These are phyloP conservation scores for Angomonas deanei DNA, from an alignment of 208 protist species.

Conservation along the genomic window DNA sequence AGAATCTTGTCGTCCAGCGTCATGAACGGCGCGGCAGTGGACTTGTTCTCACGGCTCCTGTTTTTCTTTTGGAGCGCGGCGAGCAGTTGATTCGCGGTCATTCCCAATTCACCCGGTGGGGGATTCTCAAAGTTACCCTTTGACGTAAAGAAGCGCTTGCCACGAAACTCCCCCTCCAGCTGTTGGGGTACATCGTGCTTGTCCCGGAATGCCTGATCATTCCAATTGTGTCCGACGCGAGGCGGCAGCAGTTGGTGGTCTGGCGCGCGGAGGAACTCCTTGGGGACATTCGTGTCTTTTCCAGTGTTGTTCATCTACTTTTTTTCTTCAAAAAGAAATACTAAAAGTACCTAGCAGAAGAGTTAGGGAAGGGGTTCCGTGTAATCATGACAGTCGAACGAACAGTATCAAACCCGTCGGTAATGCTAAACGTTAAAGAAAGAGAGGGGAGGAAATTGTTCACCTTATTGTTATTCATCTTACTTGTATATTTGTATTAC, in stretches of 20 bases:
- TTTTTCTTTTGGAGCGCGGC: conserved; percentile 31
- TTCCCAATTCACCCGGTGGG: conserved; percentile 32
- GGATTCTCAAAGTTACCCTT: conserved; percentile 40
- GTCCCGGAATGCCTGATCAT: conserved; percentile 76
- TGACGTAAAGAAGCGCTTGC: conserved; percentile 50
- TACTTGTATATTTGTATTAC: not conserved
- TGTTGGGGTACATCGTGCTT: conserved; percentile 80
- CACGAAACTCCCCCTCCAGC: conserved; percentile 76
- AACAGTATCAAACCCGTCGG: not conserved
- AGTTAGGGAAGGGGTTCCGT: not conserved
- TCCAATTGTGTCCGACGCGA: conserved; percentile 87
- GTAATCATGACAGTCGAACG: no score
- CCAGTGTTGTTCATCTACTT: conserved; percentile 1
- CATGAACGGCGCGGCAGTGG: conserved; percentile 27
- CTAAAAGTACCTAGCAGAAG: not conserved
- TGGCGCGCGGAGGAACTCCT: conserved; percentile 69
- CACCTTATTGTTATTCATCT: not conserved
- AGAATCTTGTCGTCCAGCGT: conserved; percentile 93
- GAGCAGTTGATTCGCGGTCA: conserved; percentile 73
- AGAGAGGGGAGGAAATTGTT: conserved; percentile 5
- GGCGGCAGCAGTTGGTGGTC: conserved; percentile 73
- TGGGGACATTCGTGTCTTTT: conserved; percentile 43
- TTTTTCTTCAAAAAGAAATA: not conserved
- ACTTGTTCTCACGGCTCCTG: conserved; percentile 13
- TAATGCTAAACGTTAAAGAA: conserved; percentile 9